Base-by-base conservation (phyloP, 2,329 filamentous ascomycete species). In the Laburnicola sp. region DNA sequence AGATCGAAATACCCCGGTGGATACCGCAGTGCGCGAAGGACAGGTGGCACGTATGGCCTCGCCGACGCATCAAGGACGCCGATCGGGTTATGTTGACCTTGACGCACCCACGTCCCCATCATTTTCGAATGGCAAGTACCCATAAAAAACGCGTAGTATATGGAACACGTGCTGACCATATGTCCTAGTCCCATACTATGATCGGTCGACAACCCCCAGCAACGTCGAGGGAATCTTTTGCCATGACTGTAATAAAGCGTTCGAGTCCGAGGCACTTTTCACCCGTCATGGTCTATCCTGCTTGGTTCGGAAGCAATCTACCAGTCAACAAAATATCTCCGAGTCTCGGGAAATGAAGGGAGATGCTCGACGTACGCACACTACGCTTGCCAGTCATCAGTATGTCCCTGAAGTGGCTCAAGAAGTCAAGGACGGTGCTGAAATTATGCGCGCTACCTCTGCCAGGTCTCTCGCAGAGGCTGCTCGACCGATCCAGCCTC, bases 261-360 rank as follows among this genome's bases (percentile, higher is more conserved):
- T 66, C 39, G 10, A 16, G 1, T 65, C 58, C 8, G 8, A 42
- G 38, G 54, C 49, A 7, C 10, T 31, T 5, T 65, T 52, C 40
- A 50, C 56, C 30, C 45, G 50, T n/a, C 66, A 69, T 36, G 35
- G 54, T 6, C 48, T 71, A n/a, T 45, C 54, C n/a, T 71, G 68
- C 36, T 30, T 28, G 23, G 34, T 22, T 26, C n/a, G 4, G 11
- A 51, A 26, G 22, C 35, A 25, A 32, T 35, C 3, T 21, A 16
- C n/a, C 40, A 26, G 8, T n/a, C 22, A 4, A 37, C 37, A 11
- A 27, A 26, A 26, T 9, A 23, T 11, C 7, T 10, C 30, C 2
- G 5, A 3, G 16, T 3, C 6, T 6, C n/a, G 23, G 6, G n/a
- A 22, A 16, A 41, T 2, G 6, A 3, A 2, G 8, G 16, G n/a